These are phyloP conservation scores for Ormosia emarginata DNA, from an alignment of 306 rosid genomes.

Conservation along the genomic window DNA sequence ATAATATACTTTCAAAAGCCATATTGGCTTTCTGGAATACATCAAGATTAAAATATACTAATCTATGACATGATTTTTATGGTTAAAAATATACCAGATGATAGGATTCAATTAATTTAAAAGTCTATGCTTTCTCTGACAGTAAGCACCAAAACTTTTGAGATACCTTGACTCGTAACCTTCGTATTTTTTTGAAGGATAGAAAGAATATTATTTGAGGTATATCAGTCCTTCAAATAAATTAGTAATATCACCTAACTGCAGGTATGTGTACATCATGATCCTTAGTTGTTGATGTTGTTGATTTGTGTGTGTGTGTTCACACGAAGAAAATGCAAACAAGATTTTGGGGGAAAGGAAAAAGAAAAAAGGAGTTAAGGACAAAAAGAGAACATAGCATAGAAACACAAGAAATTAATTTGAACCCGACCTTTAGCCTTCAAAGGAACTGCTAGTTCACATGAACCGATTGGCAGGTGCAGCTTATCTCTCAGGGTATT, in stretches of 20 bases:
- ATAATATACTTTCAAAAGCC: slow-evolving; percentile 13
- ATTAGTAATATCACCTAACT: not conserved
- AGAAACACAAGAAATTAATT: not conserved
- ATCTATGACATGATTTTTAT: not conserved
- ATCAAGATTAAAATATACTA: not conserved
- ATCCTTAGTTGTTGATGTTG: not conserved
- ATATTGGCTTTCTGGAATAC: not conserved
- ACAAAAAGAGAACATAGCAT: not conserved
- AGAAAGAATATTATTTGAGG: not conserved
- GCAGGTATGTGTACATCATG: not conserved
- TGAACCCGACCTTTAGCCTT: slow-evolving; percentile 70
- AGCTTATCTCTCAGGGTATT: slow-evolving; percentile 61
- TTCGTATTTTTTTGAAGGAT: not conserved
- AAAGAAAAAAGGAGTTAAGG: not conserved
- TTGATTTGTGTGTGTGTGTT: not conserved
- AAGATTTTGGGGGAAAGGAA: not conserved
- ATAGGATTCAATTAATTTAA: not conserved
- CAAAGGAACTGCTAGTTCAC: slow-evolving; percentile 80
- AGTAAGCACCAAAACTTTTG: not conserved
- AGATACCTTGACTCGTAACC: not conserved
- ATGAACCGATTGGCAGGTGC: slow-evolving; percentile 75
- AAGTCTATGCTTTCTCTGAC: not conserved
- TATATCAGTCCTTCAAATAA: not conserved
- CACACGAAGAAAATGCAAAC: not conserved
- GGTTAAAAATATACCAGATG: not conserved